phyloP scores from a whole-genome alignment of 2,329 filamentous ascomycete genomes.

The Incumbomyces lentus region DNA sequence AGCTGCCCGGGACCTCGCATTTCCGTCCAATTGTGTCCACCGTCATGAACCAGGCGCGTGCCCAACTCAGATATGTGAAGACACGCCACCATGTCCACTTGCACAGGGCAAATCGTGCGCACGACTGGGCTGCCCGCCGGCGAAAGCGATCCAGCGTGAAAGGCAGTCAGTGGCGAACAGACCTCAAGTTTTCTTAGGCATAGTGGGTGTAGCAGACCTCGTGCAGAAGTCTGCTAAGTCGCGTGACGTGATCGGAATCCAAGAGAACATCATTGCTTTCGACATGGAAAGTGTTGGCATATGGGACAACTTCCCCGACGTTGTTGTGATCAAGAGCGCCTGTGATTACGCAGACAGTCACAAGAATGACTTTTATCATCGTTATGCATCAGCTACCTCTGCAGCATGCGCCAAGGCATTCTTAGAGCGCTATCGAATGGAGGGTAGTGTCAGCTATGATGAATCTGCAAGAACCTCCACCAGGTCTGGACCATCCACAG shows the following conservation, averaged over 20 bases:
- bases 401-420: slow-evolving; percentile 27
- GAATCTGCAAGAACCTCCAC: slow-evolving; percentile 10
- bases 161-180: not conserved
- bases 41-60: slow-evolving; percentile 18
- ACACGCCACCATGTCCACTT: slow-evolving; percentile 3
- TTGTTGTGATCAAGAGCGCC: slow-evolving; percentile 26
- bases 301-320: slow-evolving; percentile 25
- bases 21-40: slow-evolving; percentile 20
- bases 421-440: slow-evolving; percentile 14
- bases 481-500: slow-evolving; percentile 21
- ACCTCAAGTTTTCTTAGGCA: slow-evolving; percentile 24
- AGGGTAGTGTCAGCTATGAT: slow-evolving; percentile 12
- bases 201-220: slow-evolving; percentile 25
- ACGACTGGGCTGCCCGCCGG: slow-evolving; percentile 22
- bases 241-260: slow-evolving; percentile 22
- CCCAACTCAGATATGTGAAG: slow-evolving; percentile 2
- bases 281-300: slow-evolving; percentile 31
- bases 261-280: slow-evolving; percentile 22
- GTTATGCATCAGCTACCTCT: slow-evolving; percentile 31
- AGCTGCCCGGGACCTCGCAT: slow-evolving; percentile 5
- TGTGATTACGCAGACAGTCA: slow-evolving; percentile 35
- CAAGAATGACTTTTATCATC: slow-evolving; percentile 31
- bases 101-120: slow-evolving; percentile 18
- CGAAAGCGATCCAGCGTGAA: slow-evolving; percentile 17
- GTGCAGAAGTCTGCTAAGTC: slow-evolving; percentile 29